phyloP scores from a whole-genome alignment of 163 green algal species.

The Smithsoniella earleae region DNA sequence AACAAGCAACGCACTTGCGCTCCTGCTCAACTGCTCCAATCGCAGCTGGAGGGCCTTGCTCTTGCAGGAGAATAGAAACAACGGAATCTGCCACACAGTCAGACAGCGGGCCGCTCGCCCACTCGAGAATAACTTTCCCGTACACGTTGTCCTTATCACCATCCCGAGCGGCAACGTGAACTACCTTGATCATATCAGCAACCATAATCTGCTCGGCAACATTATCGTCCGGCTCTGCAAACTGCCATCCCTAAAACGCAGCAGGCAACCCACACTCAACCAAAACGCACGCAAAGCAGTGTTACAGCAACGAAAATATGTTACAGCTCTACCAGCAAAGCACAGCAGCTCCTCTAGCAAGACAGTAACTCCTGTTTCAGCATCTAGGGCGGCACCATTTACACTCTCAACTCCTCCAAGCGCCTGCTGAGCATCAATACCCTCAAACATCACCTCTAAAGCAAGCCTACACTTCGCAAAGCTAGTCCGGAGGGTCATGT shows the following conservation, averaged over 20 bases:
- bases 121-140: conserved; percentile 65
- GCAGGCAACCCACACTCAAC: background rate
- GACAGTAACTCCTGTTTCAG: background rate
- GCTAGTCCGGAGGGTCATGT: conserved; percentile 34
- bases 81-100: conserved; percentile 83
- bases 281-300: background rate
- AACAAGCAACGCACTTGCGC: background rate
- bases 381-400: background rate
- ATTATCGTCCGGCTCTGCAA: background rate
- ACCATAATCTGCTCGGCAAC: conserved; percentile 44
- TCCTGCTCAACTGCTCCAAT: conserved; percentile 7
- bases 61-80: conserved; percentile 69
- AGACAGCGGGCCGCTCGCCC: conserved; percentile 53
- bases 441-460: conserved; percentile 88
- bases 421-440: conserved; percentile 49
- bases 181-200: conserved; percentile 56
- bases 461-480: conserved; percentile 57
- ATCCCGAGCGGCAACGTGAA: conserved; percentile 40
- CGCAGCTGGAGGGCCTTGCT: conserved; percentile 29
- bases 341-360: background rate
- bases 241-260: background rate
- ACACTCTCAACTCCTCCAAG: conserved; percentile 40
- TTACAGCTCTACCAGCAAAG: background rate
- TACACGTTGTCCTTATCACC: conserved; percentile 15
- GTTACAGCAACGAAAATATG: background rate